A percentile compares a stretch with the other conserved stretches of the same genome.
Conservation (phyloP, 2,329 filamentous ascomycete genomes). For the Botrytis paeoniae region DNA sequence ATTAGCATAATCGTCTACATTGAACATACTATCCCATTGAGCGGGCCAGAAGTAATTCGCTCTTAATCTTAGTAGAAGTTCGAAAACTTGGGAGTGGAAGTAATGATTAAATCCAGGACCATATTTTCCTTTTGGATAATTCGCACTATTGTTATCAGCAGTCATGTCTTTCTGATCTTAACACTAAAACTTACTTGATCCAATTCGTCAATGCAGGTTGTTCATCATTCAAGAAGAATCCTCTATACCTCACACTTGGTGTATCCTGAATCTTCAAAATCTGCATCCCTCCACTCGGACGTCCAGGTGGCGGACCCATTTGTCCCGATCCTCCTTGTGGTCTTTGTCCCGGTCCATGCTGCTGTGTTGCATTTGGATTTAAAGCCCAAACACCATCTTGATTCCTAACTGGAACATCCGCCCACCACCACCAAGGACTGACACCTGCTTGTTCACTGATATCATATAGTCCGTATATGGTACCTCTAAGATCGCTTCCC, state of each 20-base stretch:
- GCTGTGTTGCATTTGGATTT: background rate
- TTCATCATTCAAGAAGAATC: constrained; percentile 60
- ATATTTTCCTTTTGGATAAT: constrained; percentile 42
- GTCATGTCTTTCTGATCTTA: background rate
- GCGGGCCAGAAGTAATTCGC: constrained; percentile 77
- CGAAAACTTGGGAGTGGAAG: constrained; percentile 68
- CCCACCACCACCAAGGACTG: constrained; percentile 60
- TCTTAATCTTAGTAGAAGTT: constrained; percentile 64
- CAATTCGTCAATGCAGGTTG: constrained; percentile 62
- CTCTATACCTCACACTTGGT: constrained; percentile 56
- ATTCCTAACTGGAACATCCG: constrained; percentile 49
- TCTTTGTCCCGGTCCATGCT: background rate
- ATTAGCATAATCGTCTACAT: constrained; percentile 66
- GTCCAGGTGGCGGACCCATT: background rate
- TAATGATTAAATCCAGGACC: constrained; percentile 52
- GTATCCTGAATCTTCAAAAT: constrained; percentile 45
- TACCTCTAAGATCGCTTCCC: constrained; percentile 62
- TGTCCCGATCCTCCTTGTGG: background rate
- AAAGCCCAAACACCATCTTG: constrained; percentile 48
- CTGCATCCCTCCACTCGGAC: constrained; percentile 32
- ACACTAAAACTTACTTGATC: constrained; percentile 42
- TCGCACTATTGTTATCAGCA: constrained; percentile 39
- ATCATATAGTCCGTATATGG: constrained; percentile 69
- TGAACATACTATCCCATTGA: constrained; percentile 69
- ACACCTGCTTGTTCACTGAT: constrained; percentile 72